Percentiles rank a stretch among this genome's conserved stretches.
phyloP scores from a whole-genome alignment of 208 protist species.

The Phytomonas francai region DNA sequence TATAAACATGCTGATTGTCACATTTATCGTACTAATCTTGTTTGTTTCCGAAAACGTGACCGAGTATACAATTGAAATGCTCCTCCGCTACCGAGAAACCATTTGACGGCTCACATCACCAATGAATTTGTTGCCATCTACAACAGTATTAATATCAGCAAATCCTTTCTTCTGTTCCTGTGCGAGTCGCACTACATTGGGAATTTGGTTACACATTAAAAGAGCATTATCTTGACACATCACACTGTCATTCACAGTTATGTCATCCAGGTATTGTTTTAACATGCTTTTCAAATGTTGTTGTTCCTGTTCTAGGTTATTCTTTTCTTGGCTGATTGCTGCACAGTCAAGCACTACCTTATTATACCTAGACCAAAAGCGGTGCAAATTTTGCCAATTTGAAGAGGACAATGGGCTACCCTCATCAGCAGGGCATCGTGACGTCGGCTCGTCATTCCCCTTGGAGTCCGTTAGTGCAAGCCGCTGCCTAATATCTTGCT shows the following conservation, averaged over 20 bases:
- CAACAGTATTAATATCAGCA: slow-evolving; percentile 46
- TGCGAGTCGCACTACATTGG: slow-evolving; percentile 65
- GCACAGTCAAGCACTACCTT: slow-evolving; percentile 94
- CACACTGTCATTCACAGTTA: slow-evolving; percentile 91
- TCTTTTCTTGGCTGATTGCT: slow-evolving; percentile 87
- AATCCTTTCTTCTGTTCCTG: slow-evolving; percentile 18
- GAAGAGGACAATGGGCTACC: slow-evolving; percentile 27
- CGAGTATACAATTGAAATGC: background rate
- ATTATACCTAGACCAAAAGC: slow-evolving; percentile 94
- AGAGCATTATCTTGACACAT: slow-evolving; percentile 61
- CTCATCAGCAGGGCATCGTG: slow-evolving; percentile 10
- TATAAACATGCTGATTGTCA: background rate
- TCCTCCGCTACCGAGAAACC: slow-evolving; percentile 18
- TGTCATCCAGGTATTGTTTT: slow-evolving; percentile 94
- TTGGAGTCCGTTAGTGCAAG: slow-evolving; percentile 33
- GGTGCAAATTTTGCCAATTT: slow-evolving; percentile 89
- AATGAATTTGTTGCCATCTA: slow-evolving; percentile 81
- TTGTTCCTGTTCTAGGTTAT: slow-evolving; percentile 88
- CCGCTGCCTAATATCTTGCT: slow-evolving; percentile 55
- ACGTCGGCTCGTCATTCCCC: slow-evolving; percentile 15
- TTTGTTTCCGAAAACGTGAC: background rate
- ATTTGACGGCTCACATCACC: slow-evolving; percentile 46
- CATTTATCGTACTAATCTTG: background rate
- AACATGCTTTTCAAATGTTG: slow-evolving; percentile 80
- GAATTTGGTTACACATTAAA: slow-evolving; percentile 26